Conservation (phyloP, 1,284 basidiomycete genomes). For the Papiliotrema laurentii region DNA sequence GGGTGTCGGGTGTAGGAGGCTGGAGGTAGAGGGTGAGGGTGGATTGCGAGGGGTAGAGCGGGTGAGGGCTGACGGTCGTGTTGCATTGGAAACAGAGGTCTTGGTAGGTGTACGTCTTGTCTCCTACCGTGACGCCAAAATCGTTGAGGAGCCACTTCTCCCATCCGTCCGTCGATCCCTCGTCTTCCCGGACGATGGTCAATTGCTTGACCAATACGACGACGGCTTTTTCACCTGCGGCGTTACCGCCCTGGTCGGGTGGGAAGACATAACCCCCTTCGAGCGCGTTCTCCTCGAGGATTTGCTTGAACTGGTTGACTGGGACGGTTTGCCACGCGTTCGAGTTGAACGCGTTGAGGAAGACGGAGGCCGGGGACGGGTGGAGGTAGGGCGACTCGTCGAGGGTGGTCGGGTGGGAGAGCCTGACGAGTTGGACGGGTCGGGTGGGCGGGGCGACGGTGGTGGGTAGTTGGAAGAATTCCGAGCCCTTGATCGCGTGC, state of each 20-base stretch:
- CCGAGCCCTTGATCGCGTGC: constrained; percentile 65
- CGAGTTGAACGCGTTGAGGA: constrained; percentile 12
- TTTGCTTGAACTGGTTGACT: constrained; percentile 26
- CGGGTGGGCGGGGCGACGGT: constrained; percentile 22
- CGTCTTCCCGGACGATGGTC: constrained; percentile 32
- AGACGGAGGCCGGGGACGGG: constrained; percentile 15
- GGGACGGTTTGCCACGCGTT: constrained; percentile 35
- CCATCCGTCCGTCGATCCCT: constrained; percentile 29
- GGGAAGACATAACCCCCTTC: constrained; percentile 38
- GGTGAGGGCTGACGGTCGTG: constrained; percentile 27
- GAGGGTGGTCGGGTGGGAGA: constrained; percentile 24
- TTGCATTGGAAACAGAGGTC: constrained; percentile 38
- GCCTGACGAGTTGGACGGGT: constrained; percentile 37
- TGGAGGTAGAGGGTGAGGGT: constrained; percentile 38
- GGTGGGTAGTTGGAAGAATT: constrained; percentile 45
- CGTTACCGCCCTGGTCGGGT: constrained; percentile 34
- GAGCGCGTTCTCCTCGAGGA: constrained; percentile 38
- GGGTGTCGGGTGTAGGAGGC: constrained; percentile 48
- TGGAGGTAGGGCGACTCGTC: constrained; percentile 19
- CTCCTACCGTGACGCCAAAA: constrained; percentile 31
- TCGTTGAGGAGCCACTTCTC: constrained; percentile 38
- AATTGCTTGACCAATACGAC: constrained; percentile 48
- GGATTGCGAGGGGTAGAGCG: constrained; percentile 35
- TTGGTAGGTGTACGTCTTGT: constrained; percentile 34
- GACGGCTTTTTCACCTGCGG: constrained; percentile 28